Percentiles rank a stretch among this genome's conserved stretches.
phyloP scores from a whole-genome alignment of 202 grass and related monocot species.

The Musa balbisiana region DNA sequence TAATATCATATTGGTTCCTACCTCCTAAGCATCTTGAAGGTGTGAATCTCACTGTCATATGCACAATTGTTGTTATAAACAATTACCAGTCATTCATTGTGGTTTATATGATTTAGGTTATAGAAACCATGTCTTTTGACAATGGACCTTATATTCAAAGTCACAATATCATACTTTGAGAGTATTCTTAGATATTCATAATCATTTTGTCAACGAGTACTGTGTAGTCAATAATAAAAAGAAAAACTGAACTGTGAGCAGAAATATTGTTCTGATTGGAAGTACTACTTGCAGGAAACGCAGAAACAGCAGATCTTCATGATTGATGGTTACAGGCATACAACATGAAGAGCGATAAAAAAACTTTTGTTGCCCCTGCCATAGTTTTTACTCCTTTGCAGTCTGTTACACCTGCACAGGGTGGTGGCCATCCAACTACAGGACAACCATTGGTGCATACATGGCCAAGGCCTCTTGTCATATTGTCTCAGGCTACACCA shows the following conservation, averaged over 20 bases:
- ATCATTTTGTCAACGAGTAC: neutral
- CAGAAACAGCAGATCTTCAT: neutral
- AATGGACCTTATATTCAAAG: neutral
- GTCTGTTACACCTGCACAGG: constrained; percentile 26
- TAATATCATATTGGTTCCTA: neutral
- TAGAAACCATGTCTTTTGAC: neutral
- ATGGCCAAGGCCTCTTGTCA: constrained; percentile 46
- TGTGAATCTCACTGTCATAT: neutral
- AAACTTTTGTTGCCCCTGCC: constrained; percentile 25
- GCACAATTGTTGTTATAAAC: neutral
- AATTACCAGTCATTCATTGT: neutral
- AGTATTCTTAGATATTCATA: neutral
- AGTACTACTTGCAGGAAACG: neutral
- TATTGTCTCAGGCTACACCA: constrained; percentile 34
- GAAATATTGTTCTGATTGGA: constrained; percentile 1
- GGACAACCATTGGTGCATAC: constrained; percentile 36
- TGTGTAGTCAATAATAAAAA: neutral
- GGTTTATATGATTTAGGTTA: neutral
- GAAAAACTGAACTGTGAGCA: neutral
- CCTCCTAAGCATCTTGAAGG: neutral
- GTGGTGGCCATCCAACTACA: constrained; percentile 8
- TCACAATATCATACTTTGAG: neutral
- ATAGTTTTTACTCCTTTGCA: constrained; percentile 25
- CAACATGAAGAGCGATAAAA: constrained; percentile 30
- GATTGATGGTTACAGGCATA: neutral